A percentile compares a stretch with the other conserved stretches of the same genome.
phyloP scores from a whole-genome alignment of 768 basidiomycete genomes.

The Royoungia palumana region DNA sequence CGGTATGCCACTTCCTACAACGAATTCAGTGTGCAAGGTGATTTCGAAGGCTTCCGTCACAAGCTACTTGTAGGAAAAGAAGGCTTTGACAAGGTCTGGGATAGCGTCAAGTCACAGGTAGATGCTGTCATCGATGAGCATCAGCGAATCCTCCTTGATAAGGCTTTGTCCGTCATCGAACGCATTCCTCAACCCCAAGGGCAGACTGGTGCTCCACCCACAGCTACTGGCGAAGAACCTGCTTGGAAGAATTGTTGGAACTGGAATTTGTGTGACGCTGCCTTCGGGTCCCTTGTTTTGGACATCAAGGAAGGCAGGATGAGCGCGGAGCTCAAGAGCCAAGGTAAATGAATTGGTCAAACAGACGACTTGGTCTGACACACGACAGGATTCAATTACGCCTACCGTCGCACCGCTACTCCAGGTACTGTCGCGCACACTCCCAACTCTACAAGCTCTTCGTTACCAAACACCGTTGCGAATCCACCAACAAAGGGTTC shows the following conservation, averaged over 20 bases:
- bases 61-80: conserved; percentile 80
- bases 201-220: conserved; percentile 37
- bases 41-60: conserved; percentile 82
- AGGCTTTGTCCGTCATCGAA: conserved; percentile 81
- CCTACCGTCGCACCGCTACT: conserved; percentile 75
- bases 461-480: conserved; percentile 41
- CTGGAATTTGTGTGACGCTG: conserved; percentile 97
- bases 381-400: conserved; percentile 86
- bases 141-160: conserved; percentile 84
- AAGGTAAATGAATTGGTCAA: conserved; percentile 53
- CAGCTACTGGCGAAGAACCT: conserved; percentile 72
- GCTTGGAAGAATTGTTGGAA: conserved; percentile 99
- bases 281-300: conserved; percentile 83
- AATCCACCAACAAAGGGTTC: conserved; percentile 34
- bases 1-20: conserved; percentile 96
- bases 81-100: conserved; percentile 90
- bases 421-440: conserved; percentile 52
- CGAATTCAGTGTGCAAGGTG: conserved; percentile 89
- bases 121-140: conserved; percentile 89
- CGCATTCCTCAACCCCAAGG: conserved; percentile 62
- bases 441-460: conserved; percentile 53
- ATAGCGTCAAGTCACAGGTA: conserved; percentile 86
- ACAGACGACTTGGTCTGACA: conserved; percentile 5
- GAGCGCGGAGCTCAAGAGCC: conserved; percentile 87
- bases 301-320: conserved; percentile 91